Percentiles rank a stretch among this genome's conserved stretches.
Evolutionary conservation across 129 eudicot genomes (phyloP).

Genomic region (Tanacetum coccineum): DNA sequence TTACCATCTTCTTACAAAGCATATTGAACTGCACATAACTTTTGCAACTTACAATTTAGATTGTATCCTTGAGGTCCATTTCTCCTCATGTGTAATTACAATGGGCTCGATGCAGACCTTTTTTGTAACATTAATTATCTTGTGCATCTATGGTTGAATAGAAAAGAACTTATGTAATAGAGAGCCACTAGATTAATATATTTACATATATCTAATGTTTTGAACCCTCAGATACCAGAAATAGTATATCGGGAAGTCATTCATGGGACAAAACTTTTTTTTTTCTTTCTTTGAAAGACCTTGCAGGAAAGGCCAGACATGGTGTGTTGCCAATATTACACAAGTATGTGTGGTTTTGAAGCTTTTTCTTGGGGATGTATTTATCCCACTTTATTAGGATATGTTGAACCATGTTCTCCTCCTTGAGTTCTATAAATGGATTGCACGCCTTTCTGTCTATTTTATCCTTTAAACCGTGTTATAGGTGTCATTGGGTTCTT

Average conservation of each 20-base stretch:
- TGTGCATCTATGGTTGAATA: not conserved
- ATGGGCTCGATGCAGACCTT: not conserved
- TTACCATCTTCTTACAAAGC: not conserved
- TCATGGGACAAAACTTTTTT: not conserved
- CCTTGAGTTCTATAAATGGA: not conserved
- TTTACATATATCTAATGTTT: not conserved
- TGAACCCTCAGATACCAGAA: not conserved
- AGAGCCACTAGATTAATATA: slow-evolving; percentile 2
- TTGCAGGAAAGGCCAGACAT: no score
- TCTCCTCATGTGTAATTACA: slow-evolving; percentile 11
- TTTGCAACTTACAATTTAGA: not conserved
- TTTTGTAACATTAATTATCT: not conserved
- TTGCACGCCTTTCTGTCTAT: not conserved
- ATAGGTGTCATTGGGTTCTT: no score
- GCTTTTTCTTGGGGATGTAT: not conserved
- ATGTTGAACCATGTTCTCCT: not conserved
- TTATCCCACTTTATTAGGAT: not conserved
- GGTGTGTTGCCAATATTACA: no score
- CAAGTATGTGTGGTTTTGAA: not conserved
- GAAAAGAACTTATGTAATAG: slow-evolving; percentile 9
- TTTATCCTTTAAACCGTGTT: not conserved
- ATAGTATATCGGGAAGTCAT: not conserved
- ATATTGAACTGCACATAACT: not conserved
- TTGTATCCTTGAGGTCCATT: slow-evolving; percentile 10
- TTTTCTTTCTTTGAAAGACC: not conserved